A percentile compares a stretch with the other conserved stretches of the same genome.
phyloP scores from a whole-genome alignment of 192 early-diverging fungal genomes.

The Podila epigama region DNA sequence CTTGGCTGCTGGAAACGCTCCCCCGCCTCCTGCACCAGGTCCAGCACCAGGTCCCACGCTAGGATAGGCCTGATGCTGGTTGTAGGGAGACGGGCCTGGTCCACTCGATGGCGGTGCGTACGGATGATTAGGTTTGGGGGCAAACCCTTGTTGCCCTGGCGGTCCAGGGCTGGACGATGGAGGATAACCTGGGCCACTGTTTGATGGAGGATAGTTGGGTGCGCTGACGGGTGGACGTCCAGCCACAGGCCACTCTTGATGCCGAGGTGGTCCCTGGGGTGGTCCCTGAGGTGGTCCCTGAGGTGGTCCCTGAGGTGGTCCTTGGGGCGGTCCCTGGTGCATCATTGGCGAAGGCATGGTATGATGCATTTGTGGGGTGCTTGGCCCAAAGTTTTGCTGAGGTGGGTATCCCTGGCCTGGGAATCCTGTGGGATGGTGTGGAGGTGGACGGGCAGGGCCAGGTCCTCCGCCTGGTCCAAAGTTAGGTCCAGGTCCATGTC shows the following conservation, averaged over 20 bases:
- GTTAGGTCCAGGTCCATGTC: not conserved
- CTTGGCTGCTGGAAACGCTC: not conserved
- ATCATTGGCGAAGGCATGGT: conserved; percentile 17
- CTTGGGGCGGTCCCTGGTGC: conserved; percentile 13
- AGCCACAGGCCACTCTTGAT: conserved; percentile 35
- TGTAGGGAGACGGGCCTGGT: not conserved
- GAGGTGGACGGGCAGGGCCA: conserved; percentile 9
- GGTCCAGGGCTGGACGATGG: not conserved
- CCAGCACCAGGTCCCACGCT: not conserved
- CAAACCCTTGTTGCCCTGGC: not conserved
- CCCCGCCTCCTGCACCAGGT: not conserved
- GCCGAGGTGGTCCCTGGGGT: conserved; percentile 9
- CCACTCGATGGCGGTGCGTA: not conserved
- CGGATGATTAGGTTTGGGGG: conserved; percentile 11
- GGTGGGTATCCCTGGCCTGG: conserved; percentile 16
- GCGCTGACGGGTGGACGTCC: conserved; percentile 13
- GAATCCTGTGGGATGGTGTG: not conserved
- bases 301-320: too few species aligned
- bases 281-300: too few species aligned
- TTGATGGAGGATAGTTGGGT: conserved; percentile 9
- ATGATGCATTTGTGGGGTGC: conserved; percentile 9
- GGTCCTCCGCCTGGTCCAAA: conserved; percentile 11
- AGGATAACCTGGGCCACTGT: not conserved
- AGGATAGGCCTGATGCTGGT: not conserved
- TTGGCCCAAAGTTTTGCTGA: conserved; percentile 16